phyloP scores from a whole-genome alignment of 176 grass and related monocot genomes.

The Coix lacrymajobi region DNA sequence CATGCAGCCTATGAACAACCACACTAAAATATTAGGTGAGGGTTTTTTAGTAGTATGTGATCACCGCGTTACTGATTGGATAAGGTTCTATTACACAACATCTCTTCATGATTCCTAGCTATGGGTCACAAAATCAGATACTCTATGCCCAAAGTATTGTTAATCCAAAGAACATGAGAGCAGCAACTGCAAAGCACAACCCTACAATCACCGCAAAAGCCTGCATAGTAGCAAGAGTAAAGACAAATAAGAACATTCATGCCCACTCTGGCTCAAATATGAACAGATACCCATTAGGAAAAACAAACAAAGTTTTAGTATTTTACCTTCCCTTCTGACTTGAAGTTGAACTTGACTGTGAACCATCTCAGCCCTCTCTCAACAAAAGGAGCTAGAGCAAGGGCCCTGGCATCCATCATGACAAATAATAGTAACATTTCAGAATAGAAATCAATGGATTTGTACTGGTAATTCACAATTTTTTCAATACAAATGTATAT shows the following conservation, averaged over 20 bases:
- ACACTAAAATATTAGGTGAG: background rate
- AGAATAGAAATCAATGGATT: background rate
- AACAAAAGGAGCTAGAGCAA: conserved; percentile 87
- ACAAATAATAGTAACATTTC: conserved; percentile 3
- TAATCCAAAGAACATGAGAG: conserved; percentile 64
- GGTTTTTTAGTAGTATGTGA: background rate
- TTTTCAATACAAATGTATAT: background rate
- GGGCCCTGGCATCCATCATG: conserved; percentile 45
- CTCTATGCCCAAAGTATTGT: conserved; percentile 79
- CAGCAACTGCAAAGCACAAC: conserved; percentile 60
- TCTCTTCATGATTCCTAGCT: background rate
- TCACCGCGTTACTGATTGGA: background rate
- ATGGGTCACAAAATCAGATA: background rate
- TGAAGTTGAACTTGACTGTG: conserved; percentile 77
- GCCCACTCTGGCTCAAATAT: conserved; percentile 29
- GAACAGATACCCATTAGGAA: background rate
- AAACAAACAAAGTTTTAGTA: background rate
- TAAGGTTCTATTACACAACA: background rate
- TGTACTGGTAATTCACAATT: background rate
- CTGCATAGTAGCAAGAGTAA: conserved; percentile 35
- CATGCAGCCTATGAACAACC: background rate
- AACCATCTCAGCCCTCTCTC: conserved; percentile 88
- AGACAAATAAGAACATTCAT: background rate
- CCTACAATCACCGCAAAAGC: conserved; percentile 70
- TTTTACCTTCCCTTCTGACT: conserved; percentile 75